Percentiles rank a stretch among this genome's conserved stretches.
These are phyloP conservation scores for Strobilomyces echinocephalus DNA, from an alignment of 768 basidiomycete species.

Conservation along the genomic window DNA sequence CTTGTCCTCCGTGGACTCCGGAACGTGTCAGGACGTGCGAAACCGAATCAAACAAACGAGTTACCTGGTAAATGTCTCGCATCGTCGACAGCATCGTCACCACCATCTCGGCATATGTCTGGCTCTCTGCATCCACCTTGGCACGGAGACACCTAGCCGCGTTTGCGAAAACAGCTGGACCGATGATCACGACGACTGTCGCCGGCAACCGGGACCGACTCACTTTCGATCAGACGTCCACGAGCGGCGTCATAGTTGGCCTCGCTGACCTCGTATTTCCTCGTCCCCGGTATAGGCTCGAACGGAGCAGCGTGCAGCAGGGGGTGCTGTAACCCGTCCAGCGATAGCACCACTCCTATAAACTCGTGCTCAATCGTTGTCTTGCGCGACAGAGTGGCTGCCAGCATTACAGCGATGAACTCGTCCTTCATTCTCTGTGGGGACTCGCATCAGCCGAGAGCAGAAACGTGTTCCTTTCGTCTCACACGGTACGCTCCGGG, in stretches of 20 bases:
- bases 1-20: slow-evolving; percentile 16
- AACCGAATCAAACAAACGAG: slow-evolving; percentile 3
- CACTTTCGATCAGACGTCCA: slow-evolving; percentile 36
- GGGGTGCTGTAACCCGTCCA: slow-evolving; percentile 54
- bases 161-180: slow-evolving; percentile 45
- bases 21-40: slow-evolving; percentile 3
- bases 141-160: slow-evolving; percentile 34
- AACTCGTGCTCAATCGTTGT: slow-evolving; percentile 58
- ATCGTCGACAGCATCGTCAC: slow-evolving; percentile 49
- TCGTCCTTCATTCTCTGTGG: slow-evolving; percentile 42
- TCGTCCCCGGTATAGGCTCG: slow-evolving; percentile 15
- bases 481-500: slow-evolving; percentile 57
- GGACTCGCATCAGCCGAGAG: not conserved
- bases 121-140: slow-evolving; percentile 32
- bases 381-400: slow-evolving; percentile 44
- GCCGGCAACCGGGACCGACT: slow-evolving; percentile 14
- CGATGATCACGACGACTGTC: slow-evolving; percentile 8
- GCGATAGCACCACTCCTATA: slow-evolving; percentile 48
- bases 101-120: slow-evolving; percentile 38
- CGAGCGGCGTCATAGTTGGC: slow-evolving; percentile 33
- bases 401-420: slow-evolving; percentile 52
- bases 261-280: slow-evolving; percentile 30
- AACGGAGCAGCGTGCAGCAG: slow-evolving; percentile 37
- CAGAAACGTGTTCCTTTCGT: slow-evolving; percentile 1
- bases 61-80: slow-evolving; percentile 44